Evolutionary conservation across 306 rosid species (phyloP).

Genomic region (Coriaria nepalensis): DNA sequence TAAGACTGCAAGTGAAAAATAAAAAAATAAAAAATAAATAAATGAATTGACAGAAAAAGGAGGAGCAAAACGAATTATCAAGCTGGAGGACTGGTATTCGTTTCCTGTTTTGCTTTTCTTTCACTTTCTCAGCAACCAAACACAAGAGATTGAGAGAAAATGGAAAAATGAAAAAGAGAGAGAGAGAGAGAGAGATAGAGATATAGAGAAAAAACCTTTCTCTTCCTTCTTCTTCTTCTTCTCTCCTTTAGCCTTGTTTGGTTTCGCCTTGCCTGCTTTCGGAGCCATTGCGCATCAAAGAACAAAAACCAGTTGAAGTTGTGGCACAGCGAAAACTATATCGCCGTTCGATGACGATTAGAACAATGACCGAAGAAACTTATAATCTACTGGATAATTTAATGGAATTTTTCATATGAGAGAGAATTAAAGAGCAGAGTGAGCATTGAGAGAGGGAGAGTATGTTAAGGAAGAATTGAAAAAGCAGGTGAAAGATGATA

Average conservation of each 20-base stretch:
- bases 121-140: conserved; percentile 6
- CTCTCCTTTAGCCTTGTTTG: conserved; percentile 78
- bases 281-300: conserved; percentile 65
- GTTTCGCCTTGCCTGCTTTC: conserved; percentile 61
- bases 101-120: not conserved
- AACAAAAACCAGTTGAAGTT: conserved; percentile 4
- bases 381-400: too few relatives aligned
- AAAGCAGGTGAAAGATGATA: not conserved
- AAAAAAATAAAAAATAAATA: not conserved
- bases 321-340: too few relatives aligned
- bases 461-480: conserved; percentile 1
- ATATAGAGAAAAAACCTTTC: conserved; percentile 40
- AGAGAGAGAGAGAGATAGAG: not conserved
- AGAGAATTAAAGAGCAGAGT: not conserved
- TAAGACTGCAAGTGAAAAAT: conserved; percentile 38
- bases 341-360: too few relatives aligned
- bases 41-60: not conserved
- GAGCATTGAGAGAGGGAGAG: conserved; percentile 3
- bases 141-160: not conserved
- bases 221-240: conserved; percentile 94
- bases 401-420: not conserved
- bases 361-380: too few relatives aligned
- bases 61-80: not conserved
- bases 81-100: not conserved
- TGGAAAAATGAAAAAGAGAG: not conserved